Evolutionary conservation across 495 filamentous ascomycete genomes (phyloP).

Genomic region (Hypoxylon lienhwacheense): DNA sequence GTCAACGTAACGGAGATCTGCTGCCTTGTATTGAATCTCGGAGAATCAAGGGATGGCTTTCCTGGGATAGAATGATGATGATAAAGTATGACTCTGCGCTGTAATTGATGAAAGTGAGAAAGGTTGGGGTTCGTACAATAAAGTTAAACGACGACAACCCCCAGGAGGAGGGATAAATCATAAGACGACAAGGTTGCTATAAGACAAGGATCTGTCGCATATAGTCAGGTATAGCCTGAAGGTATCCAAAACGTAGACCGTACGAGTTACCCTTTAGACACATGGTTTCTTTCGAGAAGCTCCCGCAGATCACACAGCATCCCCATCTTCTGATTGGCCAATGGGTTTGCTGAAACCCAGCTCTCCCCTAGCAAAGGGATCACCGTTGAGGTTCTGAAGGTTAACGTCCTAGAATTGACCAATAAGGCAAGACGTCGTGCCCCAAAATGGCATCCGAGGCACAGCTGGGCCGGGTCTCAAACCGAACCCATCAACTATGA

Average conservation of each 20-base stretch:
- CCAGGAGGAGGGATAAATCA: neutral
- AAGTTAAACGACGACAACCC: neutral
- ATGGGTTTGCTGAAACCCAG: conserved; percentile 31
- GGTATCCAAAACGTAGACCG: no score
- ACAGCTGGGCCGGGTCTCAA: conserved; percentile 5
- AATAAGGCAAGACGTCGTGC: conserved; percentile 10
- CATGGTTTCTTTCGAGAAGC: no score
- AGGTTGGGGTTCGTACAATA: neutral
- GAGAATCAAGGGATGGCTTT: no score
- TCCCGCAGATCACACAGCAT: conserved; percentile 29
- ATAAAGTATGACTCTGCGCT: no score
- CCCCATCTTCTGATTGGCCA: conserved; percentile 25
- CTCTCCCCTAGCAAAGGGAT: conserved; percentile 25
- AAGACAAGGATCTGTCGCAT: conserved; percentile 28
- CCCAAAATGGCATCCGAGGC: conserved; percentile 1
- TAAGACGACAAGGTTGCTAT: conserved; percentile 22
- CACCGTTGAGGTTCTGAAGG: conserved; percentile 30
- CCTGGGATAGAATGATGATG: no score
- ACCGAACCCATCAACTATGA: conserved; percentile 22
- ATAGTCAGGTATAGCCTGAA: no score
- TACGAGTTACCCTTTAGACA: no score
- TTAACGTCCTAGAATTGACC: conserved; percentile 2
- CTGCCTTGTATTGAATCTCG: no score
- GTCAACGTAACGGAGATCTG: no score
- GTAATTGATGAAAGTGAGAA: neutral